Percentiles rank a stretch among this genome's conserved stretches.
Evolutionary conservation across 768 basidiomycete genomes (phyloP).

Genomic region (Strobilomyces echinocephalus): DNA sequence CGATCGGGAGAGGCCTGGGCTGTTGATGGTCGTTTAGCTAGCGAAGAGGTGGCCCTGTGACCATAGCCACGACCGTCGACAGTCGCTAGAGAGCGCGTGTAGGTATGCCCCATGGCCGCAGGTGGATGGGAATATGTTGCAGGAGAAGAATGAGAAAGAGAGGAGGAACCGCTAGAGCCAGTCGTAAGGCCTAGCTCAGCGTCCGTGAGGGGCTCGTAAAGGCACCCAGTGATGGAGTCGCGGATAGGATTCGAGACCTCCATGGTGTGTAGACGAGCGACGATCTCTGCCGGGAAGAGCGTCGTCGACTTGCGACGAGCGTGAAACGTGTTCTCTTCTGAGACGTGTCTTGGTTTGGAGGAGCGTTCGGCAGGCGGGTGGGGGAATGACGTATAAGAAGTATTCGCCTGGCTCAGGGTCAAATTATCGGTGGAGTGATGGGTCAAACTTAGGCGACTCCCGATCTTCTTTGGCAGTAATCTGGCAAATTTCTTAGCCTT

Average conservation of each 20-base stretch:
- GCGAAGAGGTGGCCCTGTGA: not conserved
- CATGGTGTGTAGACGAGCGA: slow-evolving; percentile 28
- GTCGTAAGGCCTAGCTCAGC: slow-evolving; percentile 22
- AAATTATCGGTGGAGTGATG: slow-evolving; percentile 28
- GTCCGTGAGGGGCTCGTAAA: slow-evolving; percentile 28
- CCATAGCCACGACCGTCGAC: slow-evolving; percentile 12
- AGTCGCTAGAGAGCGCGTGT: slow-evolving; percentile 23
- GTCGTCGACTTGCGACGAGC: slow-evolving; percentile 33
- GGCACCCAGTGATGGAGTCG: slow-evolving; percentile 20
- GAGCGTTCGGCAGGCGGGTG: slow-evolving; percentile 21
- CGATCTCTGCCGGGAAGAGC: slow-evolving; percentile 28
- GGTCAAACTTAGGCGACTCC: slow-evolving; percentile 26
- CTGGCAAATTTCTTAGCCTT: slow-evolving; percentile 29
- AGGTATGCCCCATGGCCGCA: slow-evolving; percentile 8
- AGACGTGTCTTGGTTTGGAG: slow-evolving; percentile 21
- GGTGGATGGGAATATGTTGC: slow-evolving; percentile 7
- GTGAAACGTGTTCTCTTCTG: slow-evolving; percentile 33
- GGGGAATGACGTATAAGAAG: slow-evolving; percentile 27
- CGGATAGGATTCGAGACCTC: slow-evolving; percentile 26
- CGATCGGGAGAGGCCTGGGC: slow-evolving; percentile 9
- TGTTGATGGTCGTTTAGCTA: slow-evolving; percentile 14
- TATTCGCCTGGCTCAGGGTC: slow-evolving; percentile 18
- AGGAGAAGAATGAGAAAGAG: slow-evolving; percentile 16
- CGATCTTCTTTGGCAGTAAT: slow-evolving; percentile 30
- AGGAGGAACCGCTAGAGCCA: slow-evolving; percentile 4